A percentile compares a stretch with the other conserved stretches of the same genome.
These are phyloP conservation scores for Myrica gale DNA, from an alignment of 306 rosid genomes.

Conservation along the genomic window DNA sequence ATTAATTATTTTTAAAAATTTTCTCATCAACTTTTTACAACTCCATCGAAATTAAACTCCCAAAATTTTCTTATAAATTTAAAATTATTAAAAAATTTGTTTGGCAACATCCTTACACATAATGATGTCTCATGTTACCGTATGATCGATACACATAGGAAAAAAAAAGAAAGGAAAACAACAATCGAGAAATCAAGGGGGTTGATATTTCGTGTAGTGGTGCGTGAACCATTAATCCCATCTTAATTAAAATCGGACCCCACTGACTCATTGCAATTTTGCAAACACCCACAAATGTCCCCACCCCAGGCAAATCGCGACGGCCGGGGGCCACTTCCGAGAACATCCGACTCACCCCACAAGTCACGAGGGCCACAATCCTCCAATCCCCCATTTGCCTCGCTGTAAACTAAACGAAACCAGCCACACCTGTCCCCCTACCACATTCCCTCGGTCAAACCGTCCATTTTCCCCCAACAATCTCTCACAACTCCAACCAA, in stretches of 20 bases:
- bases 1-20: too few species aligned
- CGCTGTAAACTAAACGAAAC: constrained; percentile 4
- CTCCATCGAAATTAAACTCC: too few species aligned
- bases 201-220: background rate
- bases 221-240: background rate
- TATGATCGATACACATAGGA: too few species aligned
- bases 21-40: too few species aligned
- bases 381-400: background rate
- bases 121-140: too few species aligned
- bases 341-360: constrained; percentile 12
- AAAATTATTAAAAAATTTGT: too few species aligned
- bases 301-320: background rate
- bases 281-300: background rate
- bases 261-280: background rate
- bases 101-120: too few species aligned
- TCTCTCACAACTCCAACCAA: background rate
- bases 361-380: background rate
- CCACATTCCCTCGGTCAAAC: background rate
- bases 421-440: background rate
- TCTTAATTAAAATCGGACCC: background rate
- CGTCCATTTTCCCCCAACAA: background rate
- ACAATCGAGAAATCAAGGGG: too few species aligned
- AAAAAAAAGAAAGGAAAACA: too few species aligned
- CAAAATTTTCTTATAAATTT: too few species aligned
- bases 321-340: background rate